phyloP scores from a whole-genome alignment of 2,329 filamentous ascomycete genomes.

The Dactylellina cionopaga region DNA sequence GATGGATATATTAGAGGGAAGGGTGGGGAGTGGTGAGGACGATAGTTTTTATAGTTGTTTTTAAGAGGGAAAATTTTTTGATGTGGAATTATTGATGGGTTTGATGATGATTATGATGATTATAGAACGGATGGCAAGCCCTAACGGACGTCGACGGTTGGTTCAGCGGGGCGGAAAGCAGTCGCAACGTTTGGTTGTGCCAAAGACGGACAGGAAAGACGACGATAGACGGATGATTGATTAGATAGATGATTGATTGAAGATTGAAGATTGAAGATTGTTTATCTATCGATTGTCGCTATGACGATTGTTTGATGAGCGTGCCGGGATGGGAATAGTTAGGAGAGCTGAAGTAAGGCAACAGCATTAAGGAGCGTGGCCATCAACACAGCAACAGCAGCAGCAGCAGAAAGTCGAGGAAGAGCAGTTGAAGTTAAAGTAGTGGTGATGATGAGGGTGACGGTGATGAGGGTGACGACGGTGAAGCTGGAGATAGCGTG shows the following conservation, averaged over 20 bases:
- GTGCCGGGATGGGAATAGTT: too few relatives aligned
- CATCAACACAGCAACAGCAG: conserved; percentile 30
- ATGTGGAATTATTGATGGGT: conserved; percentile 1
- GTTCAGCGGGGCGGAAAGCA: conserved; percentile 2
- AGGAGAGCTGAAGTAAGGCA: not conserved
- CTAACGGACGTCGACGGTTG: not conserved
- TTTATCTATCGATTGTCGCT: too few relatives aligned
- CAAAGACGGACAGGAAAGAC: too few relatives aligned
- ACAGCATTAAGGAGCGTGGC: conserved; percentile 36
- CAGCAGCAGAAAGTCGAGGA: not conserved
- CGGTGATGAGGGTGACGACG: conserved; percentile 5
- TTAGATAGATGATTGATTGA: too few relatives aligned
- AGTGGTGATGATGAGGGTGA: not conserved
- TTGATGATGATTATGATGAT: not conserved
- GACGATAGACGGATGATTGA: too few relatives aligned
- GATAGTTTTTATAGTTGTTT: not conserved
- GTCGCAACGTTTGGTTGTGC: conserved; percentile 11
- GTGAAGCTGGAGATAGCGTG: conserved; percentile 29
- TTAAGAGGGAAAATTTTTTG: not conserved
- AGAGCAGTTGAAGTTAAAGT: not conserved
- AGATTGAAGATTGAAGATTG: too few relatives aligned
- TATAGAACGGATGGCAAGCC: not conserved
- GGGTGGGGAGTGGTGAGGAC: not conserved
- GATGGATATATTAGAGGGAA: not conserved
- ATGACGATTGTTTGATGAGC: too few relatives aligned